Base-by-base conservation (phyloP, 805 yeast genomes). In the Metschnikowia picachoensis region DNA sequence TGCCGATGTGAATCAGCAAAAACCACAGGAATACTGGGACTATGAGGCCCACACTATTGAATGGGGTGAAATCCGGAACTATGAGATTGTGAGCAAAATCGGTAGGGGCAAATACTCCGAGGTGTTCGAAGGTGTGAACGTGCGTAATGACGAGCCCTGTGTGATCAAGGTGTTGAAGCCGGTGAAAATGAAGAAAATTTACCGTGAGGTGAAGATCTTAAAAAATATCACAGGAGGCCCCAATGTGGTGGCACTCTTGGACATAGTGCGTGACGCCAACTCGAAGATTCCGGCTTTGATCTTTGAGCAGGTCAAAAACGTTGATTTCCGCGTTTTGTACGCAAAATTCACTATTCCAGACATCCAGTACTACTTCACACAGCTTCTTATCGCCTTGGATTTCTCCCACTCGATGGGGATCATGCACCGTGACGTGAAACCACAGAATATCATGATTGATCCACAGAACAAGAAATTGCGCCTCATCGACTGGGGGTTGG, bases 51-150 rank as follows among this genome's bases (percentile, higher is more conserved):
- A 66, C 51, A 63, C 64, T 47, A 68, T 70, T 39, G 60, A 60
- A 37, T 72, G 77, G 77, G 75, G 74, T 16, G 57, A 63, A 35
- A 70, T 68, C 47, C 62, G 62, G 40, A 64, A 80, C 59, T 85
- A 85, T 61, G 97, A 91, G 64, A 85, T 91, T 50, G 78, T 86
- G 44, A 76, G 77, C 51, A 88, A 90, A 66, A 84, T 91, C 15
- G 97, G 97, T 12, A 78, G 96, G 47, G 97, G 97, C 25, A 91
- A 88, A 70, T 91, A 90, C 67, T 85, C 95, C n/a, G 97, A 91
- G 65, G 97, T 91, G 29, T 91, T 91, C 63, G 85, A 83, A 62
- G 97, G 96, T 28, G 76, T 83, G 37, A 84, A 87, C 60, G 71
- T 87, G 41, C 72, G 78, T 44, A 79, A 78, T 52, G 82, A 79